phyloP scores from a whole-genome alignment of 1,139 yeast species.

The Hyphopichia pseudoburtonii region DNA sequence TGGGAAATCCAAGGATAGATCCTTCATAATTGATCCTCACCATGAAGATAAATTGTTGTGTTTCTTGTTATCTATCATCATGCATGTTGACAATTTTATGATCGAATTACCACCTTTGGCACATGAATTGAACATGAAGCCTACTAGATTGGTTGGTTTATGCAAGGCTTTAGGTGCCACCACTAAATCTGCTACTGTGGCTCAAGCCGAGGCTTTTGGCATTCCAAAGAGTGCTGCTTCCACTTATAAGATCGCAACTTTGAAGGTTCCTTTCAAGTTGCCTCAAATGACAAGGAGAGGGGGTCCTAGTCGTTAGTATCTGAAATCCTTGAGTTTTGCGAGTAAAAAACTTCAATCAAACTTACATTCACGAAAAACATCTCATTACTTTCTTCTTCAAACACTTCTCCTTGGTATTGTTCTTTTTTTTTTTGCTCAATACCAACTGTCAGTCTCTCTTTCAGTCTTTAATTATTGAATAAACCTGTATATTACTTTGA shows the following conservation, averaged over 20 bases:
- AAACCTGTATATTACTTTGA: too few relatives aligned
- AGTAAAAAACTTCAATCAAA: too few relatives aligned
- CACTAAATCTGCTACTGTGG: constrained; percentile 71
- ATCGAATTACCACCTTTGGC: constrained; percentile 82
- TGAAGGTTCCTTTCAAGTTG: constrained; percentile 85
- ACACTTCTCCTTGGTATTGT: too few relatives aligned
- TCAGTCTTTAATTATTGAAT: too few relatives aligned
- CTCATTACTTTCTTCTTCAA: too few relatives aligned
- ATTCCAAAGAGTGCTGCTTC: constrained; percentile 64
- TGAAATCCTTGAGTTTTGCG: too few relatives aligned
- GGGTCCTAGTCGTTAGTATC: constrained; percentile 22
- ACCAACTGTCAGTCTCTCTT: too few relatives aligned
- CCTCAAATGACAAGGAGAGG: constrained; percentile 82
- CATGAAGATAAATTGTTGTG: constrained; percentile 85
- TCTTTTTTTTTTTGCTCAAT: neutral
- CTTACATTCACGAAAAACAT: too few relatives aligned
- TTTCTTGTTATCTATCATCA: constrained; percentile 66
- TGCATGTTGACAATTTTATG: constrained; percentile 75
- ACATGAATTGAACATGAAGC: constrained; percentile 79
- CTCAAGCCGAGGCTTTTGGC: constrained; percentile 84
- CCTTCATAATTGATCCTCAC: constrained; percentile 79
- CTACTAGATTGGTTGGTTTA: constrained; percentile 66
- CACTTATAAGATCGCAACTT: constrained; percentile 73
- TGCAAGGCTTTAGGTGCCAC: constrained; percentile 82
- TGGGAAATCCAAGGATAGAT: constrained; percentile 73